phyloP scores from a whole-genome alignment of 306 rosid genomes.

The Bauhinia variegata region DNA sequence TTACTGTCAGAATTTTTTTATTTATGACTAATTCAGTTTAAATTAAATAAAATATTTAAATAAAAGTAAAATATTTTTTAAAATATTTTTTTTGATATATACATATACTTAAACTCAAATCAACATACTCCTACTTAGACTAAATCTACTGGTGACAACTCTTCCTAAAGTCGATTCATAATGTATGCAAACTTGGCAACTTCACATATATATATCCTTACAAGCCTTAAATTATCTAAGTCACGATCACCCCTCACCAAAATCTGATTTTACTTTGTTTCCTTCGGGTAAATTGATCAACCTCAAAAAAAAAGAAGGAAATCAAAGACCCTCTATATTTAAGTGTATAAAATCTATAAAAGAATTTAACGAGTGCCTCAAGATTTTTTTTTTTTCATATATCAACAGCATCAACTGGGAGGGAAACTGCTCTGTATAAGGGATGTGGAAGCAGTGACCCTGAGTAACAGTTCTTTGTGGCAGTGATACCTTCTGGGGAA shows the following conservation, averaged over 20 bases:
- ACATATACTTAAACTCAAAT: no score
- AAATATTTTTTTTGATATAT: no score
- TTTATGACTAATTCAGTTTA: no score
- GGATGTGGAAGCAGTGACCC: slow-evolving; percentile 58
- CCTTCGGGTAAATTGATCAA: slow-evolving; percentile 14
- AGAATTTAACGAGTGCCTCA: slow-evolving; percentile 49
- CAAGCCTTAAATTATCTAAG: neutral
- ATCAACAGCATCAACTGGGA: slow-evolving; percentile 84
- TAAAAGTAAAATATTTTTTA: no score
- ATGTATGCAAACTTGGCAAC: neutral
- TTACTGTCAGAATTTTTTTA: no score
- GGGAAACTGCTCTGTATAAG: slow-evolving; percentile 71
- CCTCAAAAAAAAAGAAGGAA: slow-evolving; percentile 26
- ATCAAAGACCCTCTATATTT: slow-evolving; percentile 32
- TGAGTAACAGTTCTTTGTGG: slow-evolving; percentile 43
- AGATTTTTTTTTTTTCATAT: slow-evolving; percentile 46
- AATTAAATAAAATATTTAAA: no score
- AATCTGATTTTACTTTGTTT: slow-evolving; percentile 7
- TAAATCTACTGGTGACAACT: no score
- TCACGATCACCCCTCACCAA: neutral
- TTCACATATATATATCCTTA: neutral
- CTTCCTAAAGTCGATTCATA: neutral
- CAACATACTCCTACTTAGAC: no score
- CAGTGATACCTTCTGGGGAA: slow-evolving; percentile 39
- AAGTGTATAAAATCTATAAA: slow-evolving; percentile 47